Base-by-base conservation (phyloP, 1,284 basidiomycete genomes). In the Ganoderma lucidum region DNA sequence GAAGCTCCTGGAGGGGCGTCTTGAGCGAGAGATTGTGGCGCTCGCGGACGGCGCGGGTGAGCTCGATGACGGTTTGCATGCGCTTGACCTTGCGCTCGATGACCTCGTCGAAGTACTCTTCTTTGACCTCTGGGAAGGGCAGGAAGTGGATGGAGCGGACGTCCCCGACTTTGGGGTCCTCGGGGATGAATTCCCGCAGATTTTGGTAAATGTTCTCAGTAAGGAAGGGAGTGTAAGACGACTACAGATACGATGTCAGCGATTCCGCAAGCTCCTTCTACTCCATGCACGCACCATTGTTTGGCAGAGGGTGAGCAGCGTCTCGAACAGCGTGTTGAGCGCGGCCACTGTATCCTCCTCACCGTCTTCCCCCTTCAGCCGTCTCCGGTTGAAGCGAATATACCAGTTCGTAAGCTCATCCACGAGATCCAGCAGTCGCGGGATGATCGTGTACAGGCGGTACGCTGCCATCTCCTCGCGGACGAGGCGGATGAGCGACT, bases 371-470 rank as follows among this genome's bases (percentile, higher is more conserved):
- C 98, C 98, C 87, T 99, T 99, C 70, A 99, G 85, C 39, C 98
- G 90, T 74, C 93, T 92, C 68, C 98, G 92, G 83, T 99, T 99
- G 87, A 99, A 99, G 65, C 98, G 96, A 78, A 99, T 99, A 83
- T 99, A 99, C 97, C 97, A 99, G 81, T 99, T 99, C 61, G 98
- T 99, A 70, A 99, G 86, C 81, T 99, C 98, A 75, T 98, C 96
- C 60, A 99, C 89, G 71, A 99, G 90, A 73, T 95, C 94, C 68
- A 99, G 86, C 65, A 99, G 85, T 39, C 95, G 90, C n/a, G 96
- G 96, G 70, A 98, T 96, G 82, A 99, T 95, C 69, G 96, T 99
- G 83, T 99, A 99, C n/a, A 99, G 88, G 68, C 97, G 89, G 83
- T 99, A 99, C 14, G 96, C 94, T 28, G 92, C 93, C 98, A 99